Percentiles rank a stretch among this genome's conserved stretches.
These are phyloP conservation scores for Termitomyces sp. DNA, from an alignment of 768 basidiomycete genomes.

Conservation along the genomic window DNA sequence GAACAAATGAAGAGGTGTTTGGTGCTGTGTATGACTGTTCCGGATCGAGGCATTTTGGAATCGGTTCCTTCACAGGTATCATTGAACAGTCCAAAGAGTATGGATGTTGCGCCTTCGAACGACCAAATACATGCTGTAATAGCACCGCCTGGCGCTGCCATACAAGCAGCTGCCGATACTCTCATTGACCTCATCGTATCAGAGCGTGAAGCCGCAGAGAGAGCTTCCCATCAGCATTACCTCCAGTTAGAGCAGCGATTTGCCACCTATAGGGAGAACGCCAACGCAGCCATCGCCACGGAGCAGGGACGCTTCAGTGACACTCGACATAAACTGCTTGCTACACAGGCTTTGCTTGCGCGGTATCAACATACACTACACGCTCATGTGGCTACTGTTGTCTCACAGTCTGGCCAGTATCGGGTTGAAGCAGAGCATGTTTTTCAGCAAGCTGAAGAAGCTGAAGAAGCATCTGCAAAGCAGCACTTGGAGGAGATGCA, in stretches of 20 bases:
- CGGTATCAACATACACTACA: slow-evolving; percentile 5
- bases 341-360: slow-evolving; percentile 5
- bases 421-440: background rate
- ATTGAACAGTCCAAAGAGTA: background rate
- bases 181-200: slow-evolving; percentile 16
- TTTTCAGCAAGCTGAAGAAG: background rate
- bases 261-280: slow-evolving; percentile 1
- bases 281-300: slow-evolving; percentile 2
- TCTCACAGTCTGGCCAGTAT: background rate
- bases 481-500: slow-evolving; percentile 11
- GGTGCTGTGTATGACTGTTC: slow-evolving; percentile 5
- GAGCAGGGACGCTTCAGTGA: slow-evolving; percentile 6
- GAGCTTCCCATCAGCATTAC: slow-evolving; percentile 3
- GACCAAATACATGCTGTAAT: background rate
- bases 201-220: slow-evolving; percentile 15
- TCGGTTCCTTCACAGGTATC: too few species aligned
- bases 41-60: background rate
- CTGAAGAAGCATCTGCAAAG: slow-evolving; percentile 1
- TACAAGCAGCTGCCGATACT: slow-evolving; percentile 17
- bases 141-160: slow-evolving; percentile 8
- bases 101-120: background rate
- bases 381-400: background rate
- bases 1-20: slow-evolving; percentile 16
- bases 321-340: background rate
- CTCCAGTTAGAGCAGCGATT: slow-evolving; percentile 9